A percentile compares a stretch with the other conserved stretches of the same genome.
Conservation (phyloP, 192 early-diverging fungal genomes). For the Rhizophagus prolifer region DNA sequence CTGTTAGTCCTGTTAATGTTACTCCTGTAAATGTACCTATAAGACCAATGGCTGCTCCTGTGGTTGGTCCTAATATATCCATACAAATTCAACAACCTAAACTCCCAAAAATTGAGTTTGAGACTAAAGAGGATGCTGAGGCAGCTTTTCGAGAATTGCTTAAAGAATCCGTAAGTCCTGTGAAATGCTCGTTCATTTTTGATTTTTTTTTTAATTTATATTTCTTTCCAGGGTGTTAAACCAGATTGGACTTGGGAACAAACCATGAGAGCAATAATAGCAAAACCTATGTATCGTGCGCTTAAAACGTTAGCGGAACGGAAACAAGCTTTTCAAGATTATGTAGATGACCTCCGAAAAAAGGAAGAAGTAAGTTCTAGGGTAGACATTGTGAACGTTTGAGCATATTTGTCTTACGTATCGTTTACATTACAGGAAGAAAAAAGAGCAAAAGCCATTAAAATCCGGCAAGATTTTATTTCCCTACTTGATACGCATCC, state of each 20-base stretch:
- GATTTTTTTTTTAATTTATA: neutral
- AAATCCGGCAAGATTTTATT: slow-evolving; percentile 56
- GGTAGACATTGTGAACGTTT: slow-evolving; percentile 8
- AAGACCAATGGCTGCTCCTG: slow-evolving; percentile 23
- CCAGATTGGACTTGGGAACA: slow-evolving; percentile 92
- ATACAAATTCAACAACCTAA: slow-evolving; percentile 10
- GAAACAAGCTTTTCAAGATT: slow-evolving; percentile 78
- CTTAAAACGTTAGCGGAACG: slow-evolving; percentile 80
- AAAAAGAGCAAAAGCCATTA: slow-evolving; percentile 43
- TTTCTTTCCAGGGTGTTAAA: slow-evolving; percentile 59
- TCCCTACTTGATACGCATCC: slow-evolving; percentile 50
- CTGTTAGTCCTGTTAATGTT: slow-evolving; percentile 22
- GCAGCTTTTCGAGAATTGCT: slow-evolving; percentile 76
- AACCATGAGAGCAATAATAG: slow-evolving; percentile 80
- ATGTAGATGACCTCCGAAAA: slow-evolving; percentile 57
- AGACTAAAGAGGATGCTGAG: slow-evolving; percentile 79
- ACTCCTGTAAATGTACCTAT: slow-evolving; percentile 26
- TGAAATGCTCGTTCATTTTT: neutral
- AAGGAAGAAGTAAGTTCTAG: slow-evolving; percentile 54
- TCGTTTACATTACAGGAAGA: slow-evolving; percentile 45
- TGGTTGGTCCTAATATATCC: slow-evolving; percentile 10
- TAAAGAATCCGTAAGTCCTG: slow-evolving; percentile 55
- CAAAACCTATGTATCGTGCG: slow-evolving; percentile 80
- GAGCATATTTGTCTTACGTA: neutral
- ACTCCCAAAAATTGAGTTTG: slow-evolving; percentile 53